Percentiles rank a stretch among this genome's conserved stretches.
Evolutionary conservation across 108 stramenopile genomes (phyloP).

Genomic region (Fistulifera pelliculosa): DNA sequence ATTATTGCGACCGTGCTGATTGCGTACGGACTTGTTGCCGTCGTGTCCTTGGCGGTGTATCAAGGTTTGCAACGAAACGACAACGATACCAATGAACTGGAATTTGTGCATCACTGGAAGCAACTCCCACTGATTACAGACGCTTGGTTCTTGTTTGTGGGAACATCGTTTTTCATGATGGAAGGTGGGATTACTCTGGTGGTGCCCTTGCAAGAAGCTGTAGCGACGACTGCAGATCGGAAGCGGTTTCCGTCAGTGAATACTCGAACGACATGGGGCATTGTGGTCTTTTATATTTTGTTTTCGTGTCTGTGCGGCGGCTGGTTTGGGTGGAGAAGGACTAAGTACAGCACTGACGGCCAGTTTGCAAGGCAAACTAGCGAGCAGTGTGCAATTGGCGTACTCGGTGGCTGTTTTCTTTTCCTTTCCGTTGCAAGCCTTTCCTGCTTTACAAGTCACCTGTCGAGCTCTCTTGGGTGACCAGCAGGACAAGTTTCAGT

Average conservation of each 20-base stretch:
- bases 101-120: conserved; percentile 9
- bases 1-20: conserved; percentile 55
- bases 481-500: conserved; percentile 39
- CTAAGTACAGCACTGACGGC: conserved; percentile 50
- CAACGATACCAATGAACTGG: neutral
- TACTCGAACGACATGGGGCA: conserved; percentile 33
- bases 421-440: conserved; percentile 70
- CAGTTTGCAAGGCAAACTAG: conserved; percentile 38
- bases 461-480: conserved; percentile 16
- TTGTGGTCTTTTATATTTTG: conserved; percentile 55
- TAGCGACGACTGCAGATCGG: conserved; percentile 27
- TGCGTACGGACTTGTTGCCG: conserved; percentile 43
- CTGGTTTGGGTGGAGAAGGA: conserved; percentile 49
- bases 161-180: conserved; percentile 29
- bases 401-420: conserved; percentile 63
- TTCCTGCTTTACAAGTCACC: conserved; percentile 61
- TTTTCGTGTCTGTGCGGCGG: conserved; percentile 50
- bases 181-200: conserved; percentile 65
- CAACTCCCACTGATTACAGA: conserved; percentile 19
- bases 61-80: conserved; percentile 1
- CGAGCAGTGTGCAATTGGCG: conserved; percentile 58
- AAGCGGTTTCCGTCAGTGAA: conserved; percentile 45
- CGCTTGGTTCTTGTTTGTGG: conserved; percentile 61
- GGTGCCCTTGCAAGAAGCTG: conserved; percentile 66
- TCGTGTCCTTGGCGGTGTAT: conserved; percentile 8